Conservation (phyloP, 768 basidiomycete genomes). For the Boletales sp. region DNA sequence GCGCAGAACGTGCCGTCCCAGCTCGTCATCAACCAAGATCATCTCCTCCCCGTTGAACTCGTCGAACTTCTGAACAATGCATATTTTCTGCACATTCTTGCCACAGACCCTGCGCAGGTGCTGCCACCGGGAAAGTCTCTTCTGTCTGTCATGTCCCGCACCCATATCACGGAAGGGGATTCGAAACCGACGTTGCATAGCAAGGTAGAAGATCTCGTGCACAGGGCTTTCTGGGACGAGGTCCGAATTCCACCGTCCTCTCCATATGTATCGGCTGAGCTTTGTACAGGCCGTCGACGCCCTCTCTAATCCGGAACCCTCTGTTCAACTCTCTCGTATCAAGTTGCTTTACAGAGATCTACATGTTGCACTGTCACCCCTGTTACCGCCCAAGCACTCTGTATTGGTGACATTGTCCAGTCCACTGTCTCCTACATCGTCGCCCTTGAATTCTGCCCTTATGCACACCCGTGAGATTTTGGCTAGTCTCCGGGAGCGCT, state of each 20-base stretch:
- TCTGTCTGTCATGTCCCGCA: constrained; percentile 53
- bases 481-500: constrained; percentile 50
- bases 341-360: constrained; percentile 56
- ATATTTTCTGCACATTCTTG: constrained; percentile 66
- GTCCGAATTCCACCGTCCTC: constrained; percentile 35
- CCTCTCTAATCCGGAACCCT: constrained; percentile 56
- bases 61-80: constrained; percentile 53
- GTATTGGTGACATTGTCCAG: constrained; percentile 50
- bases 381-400: constrained; percentile 55
- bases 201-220: constrained; percentile 45
- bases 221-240: constrained; percentile 74
- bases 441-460: constrained; percentile 58
- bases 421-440: constrained; percentile 64
- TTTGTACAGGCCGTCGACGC: constrained; percentile 47
- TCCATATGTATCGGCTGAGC: constrained; percentile 16
- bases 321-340: constrained; percentile 57
- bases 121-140: constrained; percentile 74
- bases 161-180: constrained; percentile 16
- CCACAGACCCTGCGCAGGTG: constrained; percentile 54
- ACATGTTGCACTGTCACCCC: constrained; percentile 43
- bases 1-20: constrained; percentile 7
- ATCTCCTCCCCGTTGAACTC: constrained; percentile 47
- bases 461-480: constrained; percentile 54
- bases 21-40: constrained; percentile 21
- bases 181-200: constrained; percentile 39